These are phyloP conservation scores for Saturnispora ahearnii DNA, from an alignment of 805 yeast genomes.

Conservation along the genomic window DNA sequence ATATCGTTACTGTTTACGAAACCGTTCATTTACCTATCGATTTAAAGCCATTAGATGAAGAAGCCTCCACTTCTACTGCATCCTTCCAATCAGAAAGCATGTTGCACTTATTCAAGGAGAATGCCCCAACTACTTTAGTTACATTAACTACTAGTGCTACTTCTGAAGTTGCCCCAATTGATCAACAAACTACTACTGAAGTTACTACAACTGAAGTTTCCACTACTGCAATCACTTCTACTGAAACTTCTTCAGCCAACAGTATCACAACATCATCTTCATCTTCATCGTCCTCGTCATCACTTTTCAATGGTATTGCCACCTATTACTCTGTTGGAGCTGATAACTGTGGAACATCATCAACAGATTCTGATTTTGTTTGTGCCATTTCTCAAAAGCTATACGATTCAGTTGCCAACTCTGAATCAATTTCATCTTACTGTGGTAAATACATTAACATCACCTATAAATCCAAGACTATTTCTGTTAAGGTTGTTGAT, in stretches of 20 bases:
- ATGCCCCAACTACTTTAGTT: background rate
- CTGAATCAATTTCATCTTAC: slow-evolving; percentile 28
- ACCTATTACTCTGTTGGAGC: slow-evolving; percentile 38
- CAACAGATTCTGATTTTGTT: slow-evolving; percentile 34
- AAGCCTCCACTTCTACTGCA: background rate
- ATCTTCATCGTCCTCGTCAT: slow-evolving; percentile 8
- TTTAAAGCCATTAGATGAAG: background rate
- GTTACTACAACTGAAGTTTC: background rate
- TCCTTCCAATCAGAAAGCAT: background rate
- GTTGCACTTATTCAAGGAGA: background rate
- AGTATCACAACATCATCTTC: background rate
- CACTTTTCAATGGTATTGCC: slow-evolving; percentile 33
- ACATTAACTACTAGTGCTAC: background rate
- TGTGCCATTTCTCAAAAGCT: slow-evolving; percentile 41
- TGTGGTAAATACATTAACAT: slow-evolving; percentile 46
- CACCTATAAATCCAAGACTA: slow-evolving; percentile 38
- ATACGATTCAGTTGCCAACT: slow-evolving; percentile 24
- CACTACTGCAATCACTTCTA: slow-evolving; percentile 4
- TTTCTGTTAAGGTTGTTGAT: slow-evolving; percentile 45
- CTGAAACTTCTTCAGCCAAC: background rate
- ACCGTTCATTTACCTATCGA: background rate
- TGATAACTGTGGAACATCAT: slow-evolving; percentile 44
- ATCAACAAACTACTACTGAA: background rate
- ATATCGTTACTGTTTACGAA: background rate
- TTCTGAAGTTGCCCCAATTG: background rate